These are phyloP conservation scores for Colletotrichum melonis DNA, from an alignment of 2,329 filamentous ascomycete genomes.

Conservation along the genomic window DNA sequence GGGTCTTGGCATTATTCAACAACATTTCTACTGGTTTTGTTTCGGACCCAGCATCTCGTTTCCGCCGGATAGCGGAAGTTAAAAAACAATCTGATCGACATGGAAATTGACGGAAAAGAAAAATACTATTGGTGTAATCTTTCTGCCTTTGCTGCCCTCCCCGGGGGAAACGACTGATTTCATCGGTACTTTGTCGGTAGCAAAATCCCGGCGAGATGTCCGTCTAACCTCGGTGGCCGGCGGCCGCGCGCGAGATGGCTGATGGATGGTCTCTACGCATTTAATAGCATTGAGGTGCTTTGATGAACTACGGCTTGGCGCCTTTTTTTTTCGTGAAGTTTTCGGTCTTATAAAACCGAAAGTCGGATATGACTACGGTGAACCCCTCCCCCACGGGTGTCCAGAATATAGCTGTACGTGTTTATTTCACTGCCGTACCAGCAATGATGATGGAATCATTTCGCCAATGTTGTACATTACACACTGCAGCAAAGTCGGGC, in stretches of 20 bases:
- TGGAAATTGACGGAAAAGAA: not conserved
- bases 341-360: not conserved
- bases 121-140: no score
- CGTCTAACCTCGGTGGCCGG: not conserved
- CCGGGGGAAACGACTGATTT: not conserved
- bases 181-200: not conserved
- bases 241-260: not conserved
- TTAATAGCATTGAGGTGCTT: not conserved
- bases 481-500: not conserved
- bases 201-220: not conserved
- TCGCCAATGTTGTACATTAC: not conserved
- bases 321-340: not conserved
- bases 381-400: no score
- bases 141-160: not conserved
- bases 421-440: no score
- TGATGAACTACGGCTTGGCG: not conserved
- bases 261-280: not conserved
- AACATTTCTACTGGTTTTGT: not conserved
- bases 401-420: not conserved
- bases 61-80: not conserved
- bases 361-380: not conserved
- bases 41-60: not conserved
- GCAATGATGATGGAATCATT: no score
- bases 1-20: constrained; percentile 2
- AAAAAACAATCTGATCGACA: not conserved